Evolutionary conservation across 352 stramenopile species (phyloP), one percentile per base, ranked within the genome.

Genomic region (Globisporangium viniferum): DNA sequence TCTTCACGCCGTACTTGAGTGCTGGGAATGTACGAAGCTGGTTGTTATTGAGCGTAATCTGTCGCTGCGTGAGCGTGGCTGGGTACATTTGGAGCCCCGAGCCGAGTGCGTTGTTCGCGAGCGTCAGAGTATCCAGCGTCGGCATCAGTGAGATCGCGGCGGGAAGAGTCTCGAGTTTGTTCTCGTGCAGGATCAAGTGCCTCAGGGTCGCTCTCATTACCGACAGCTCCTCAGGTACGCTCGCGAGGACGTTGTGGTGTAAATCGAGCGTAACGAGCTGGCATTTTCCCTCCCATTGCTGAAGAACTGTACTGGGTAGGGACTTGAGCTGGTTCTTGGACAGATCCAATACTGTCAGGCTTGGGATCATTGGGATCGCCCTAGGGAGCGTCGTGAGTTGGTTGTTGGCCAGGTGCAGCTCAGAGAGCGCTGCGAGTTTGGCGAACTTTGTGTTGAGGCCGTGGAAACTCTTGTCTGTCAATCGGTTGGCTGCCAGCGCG

Each of bases 41-140:
- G 36, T 92, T 92, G 39, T 90, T 73, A 1, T 78, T 72, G 0
- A 90, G 56, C 0, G 20, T 51, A 20, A 90, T 56, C 15, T 68
- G 62, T 18, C 51, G 36, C 54, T 73, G 67, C 2, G 14, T 31
- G 0, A 51, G 24, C 6, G 75, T 73, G 1, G 73, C 18, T 24
- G 74, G 74, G 66, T 78, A 78, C 9, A 65, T 39, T 36, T 75
- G 67, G 0, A 85, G 49, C 2, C 60, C 60, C 18, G 60, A 2
- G 5, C 58, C 72, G 5, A 77, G 56, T 0, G 54, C 22, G 22
- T 77, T 77, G 14, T 64, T 54, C 2, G 55, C 49, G 12, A 77
- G 39, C 24, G 68, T 70, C 7, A 86, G 59, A 41, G 73, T 67
- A n/a, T 75, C 48, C 5, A 91, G 59, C 14, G 27, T n/a, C 31